Evolutionary conservation across 2,329 filamentous ascomycete genomes (phyloP), one percentile per base, ranked within the genome.

Genomic region (Stemphylium vesicarium): DNA sequence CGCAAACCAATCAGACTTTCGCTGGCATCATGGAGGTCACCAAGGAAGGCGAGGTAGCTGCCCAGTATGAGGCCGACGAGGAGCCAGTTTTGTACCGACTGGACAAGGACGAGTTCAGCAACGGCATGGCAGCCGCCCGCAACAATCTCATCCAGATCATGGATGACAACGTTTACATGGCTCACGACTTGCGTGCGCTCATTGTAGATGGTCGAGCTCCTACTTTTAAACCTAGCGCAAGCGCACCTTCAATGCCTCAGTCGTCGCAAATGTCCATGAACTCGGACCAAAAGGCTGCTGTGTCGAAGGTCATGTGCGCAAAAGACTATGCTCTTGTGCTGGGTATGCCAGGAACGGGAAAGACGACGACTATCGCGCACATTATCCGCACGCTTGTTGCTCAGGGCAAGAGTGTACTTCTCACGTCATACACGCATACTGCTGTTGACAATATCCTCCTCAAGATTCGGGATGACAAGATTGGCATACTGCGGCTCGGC

Each of bases 61-160:
- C 50, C n/a, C 22, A 62, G 4, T 41, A 59, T 69, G 56, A 80
- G 79, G 32, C 77, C 0, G 80, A 82, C 53, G 79, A 82, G 52
- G 74, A 82, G 4, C 84, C 84, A 4, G 78, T 89, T 5, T 81
- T 86, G 43, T 99, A 96, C 68, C 89, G 95, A 20, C 81, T 99
- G 4, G 95, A 99, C 77, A 97, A 97, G 73, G 95, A 99, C 68
- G 95, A 99, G 71, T 99, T 99, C 76, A 96, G 92, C 77, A 98
- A 96, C 68, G 95, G 95, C 53, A 96, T 99, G 91, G 92, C 95
- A 3, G 89, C 90, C 26, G 91, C 96, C 40, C 88, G 95, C 48
- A 97, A 96, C 76, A 99, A 98, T 65, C 83, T 99, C 1, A 86
- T 98, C 29, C 91, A 93, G 63, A 85, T 96, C 66, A 98, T 99